Conservation (phyloP, 2,329 filamentous ascomycete species). For the Pseudogymnoascus sp. region DNA sequence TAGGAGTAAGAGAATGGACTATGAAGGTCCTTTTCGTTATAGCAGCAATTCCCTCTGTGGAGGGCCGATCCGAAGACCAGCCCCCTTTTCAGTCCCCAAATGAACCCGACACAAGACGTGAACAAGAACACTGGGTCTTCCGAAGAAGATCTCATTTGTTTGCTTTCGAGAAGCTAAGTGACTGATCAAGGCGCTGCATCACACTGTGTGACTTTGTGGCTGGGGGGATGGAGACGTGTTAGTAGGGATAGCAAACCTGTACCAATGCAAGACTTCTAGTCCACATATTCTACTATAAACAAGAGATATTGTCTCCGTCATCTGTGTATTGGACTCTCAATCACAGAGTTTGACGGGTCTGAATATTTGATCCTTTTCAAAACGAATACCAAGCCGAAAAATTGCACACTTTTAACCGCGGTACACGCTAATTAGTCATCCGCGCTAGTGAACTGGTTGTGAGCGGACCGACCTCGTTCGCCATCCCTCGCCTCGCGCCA, state of each 20-base stretch:
- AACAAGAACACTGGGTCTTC: slow-evolving; percentile 34
- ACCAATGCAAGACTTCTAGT: neutral
- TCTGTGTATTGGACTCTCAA: neutral
- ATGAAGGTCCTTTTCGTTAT: slow-evolving; percentile 44
- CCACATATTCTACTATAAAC: neutral
- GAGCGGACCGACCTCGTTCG: neutral
- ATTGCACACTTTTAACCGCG: slow-evolving; percentile 1
- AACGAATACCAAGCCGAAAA: neutral
- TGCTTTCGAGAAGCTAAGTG: slow-evolving; percentile 36
- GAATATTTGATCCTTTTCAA: neutral
- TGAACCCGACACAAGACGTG: slow-evolving; percentile 38
- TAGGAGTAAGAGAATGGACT: slow-evolving; percentile 44
- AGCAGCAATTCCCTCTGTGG: slow-evolving; percentile 35
- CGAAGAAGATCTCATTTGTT: slow-evolving; percentile 34
- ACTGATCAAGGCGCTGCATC: slow-evolving; percentile 31
- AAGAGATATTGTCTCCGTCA: neutral
- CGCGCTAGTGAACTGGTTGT: slow-evolving; percentile 1
- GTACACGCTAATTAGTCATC: neutral
- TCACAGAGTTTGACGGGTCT: neutral
- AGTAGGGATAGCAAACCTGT: neutral
- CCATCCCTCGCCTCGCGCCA: slow-evolving; percentile 4
- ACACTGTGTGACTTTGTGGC: neutral
- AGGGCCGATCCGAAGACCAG: slow-evolving; percentile 26
- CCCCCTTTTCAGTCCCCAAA: slow-evolving; percentile 33
- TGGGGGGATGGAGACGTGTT: neutral